These are phyloP conservation scores for Solanum corneliomulleri DNA, from an alignment of 257 asterid genomes.

Conservation along the genomic window DNA sequence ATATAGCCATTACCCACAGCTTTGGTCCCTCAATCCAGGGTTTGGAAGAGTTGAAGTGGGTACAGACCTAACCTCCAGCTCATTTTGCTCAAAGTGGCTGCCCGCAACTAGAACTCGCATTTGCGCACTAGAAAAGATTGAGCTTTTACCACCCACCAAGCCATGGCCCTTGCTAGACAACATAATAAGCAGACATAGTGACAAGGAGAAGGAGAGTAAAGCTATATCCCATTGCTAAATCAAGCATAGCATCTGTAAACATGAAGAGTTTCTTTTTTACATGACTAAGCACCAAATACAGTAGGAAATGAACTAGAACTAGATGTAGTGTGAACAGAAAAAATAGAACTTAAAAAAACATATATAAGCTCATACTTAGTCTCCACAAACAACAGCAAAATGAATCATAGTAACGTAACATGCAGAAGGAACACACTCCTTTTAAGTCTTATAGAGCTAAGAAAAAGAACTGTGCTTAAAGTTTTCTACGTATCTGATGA, in stretches of 20 bases:
- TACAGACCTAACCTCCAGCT: not conserved
- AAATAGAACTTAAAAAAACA: not conserved
- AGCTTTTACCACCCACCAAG: conserved; percentile 2
- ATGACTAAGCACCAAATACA: not conserved
- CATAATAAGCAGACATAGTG: not conserved
- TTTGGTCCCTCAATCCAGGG: conserved; percentile 2
- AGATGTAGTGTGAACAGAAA: not conserved
- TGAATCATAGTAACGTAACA: not conserved
- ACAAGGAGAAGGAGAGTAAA: not conserved
- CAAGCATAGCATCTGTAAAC: not conserved
- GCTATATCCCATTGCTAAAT: not conserved
- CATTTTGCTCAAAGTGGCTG: conserved; percentile 9
- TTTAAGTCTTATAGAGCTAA: not conserved
- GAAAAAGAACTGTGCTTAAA: not conserved
- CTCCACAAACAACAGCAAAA: not conserved
- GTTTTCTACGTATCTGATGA: not conserved
- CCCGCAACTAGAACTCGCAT: conserved; percentile 2
- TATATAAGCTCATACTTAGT: not conserved
- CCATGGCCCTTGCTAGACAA: not conserved
- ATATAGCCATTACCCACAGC: conserved; percentile 1
- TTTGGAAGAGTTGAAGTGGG: conserved; percentile 5
- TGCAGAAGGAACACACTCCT: not conserved
- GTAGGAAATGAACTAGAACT: not conserved
- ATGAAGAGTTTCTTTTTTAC: not conserved
- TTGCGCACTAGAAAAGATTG: conserved; percentile 5